Conservation (phyloP, 2,329 filamentous ascomycete species). For the Fusarium chaquense region DNA sequence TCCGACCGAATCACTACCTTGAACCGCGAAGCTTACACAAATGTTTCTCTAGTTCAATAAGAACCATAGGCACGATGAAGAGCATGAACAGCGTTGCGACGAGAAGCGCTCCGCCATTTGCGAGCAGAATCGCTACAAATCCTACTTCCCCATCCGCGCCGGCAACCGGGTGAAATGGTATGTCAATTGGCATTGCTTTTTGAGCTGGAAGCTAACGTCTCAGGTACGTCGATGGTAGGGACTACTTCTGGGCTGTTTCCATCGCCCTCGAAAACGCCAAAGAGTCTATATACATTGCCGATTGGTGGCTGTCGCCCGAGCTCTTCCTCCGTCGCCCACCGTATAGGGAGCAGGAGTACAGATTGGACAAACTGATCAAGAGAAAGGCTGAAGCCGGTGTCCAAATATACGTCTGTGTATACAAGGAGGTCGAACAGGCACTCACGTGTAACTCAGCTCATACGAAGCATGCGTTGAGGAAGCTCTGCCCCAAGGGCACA, state of each 20-base stretch:
- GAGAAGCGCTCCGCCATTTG: conserved; percentile 79
- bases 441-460: conserved; percentile 93
- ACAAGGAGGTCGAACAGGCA: conserved; percentile 85
- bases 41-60: conserved; percentile 73
- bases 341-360: conserved; percentile 83
- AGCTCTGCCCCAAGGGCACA: conserved; percentile 81
- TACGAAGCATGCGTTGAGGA: conserved; percentile 75
- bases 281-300: conserved; percentile 94
- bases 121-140: conserved; percentile 85
- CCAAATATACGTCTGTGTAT: conserved; percentile 93
- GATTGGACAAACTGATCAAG: conserved; percentile 88
- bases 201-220: neutral
- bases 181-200: conserved; percentile 16
- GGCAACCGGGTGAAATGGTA: conserved; percentile 96
- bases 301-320: conserved; percentile 97
- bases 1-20: neutral
- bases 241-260: conserved; percentile 96
- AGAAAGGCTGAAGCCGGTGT: conserved; percentile 90
- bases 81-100: conserved; percentile 87
- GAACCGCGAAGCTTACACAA: conserved; percentile 1
- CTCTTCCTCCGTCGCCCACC: conserved; percentile 88
- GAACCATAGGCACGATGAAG: conserved; percentile 93
- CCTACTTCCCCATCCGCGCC: conserved; percentile 87
- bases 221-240: conserved; percentile 79
- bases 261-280: conserved; percentile 88